Evolutionary conservation across 352 stramenopile species (phyloP).

Genomic region (Phytopythium helicoides): DNA sequence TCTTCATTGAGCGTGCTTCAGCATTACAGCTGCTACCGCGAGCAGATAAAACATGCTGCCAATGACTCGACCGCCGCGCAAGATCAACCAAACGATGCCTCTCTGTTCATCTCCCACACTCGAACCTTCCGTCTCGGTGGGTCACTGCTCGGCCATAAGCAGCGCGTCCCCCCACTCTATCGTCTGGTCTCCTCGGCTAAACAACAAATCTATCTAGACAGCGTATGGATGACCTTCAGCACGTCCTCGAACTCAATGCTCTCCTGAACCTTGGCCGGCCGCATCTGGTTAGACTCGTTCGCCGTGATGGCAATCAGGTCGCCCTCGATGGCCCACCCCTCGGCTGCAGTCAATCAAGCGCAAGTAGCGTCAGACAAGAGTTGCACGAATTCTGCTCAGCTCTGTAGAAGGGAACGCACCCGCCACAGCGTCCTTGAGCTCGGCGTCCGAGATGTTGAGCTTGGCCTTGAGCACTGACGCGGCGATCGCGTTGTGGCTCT

Average conservation of each 20-base stretch:
- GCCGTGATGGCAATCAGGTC: slow-evolving; percentile 52
- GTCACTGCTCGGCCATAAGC: slow-evolving; percentile 17
- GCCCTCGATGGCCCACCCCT: slow-evolving; percentile 67
- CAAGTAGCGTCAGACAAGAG: slow-evolving; percentile 13
- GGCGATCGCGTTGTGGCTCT: slow-evolving; percentile 71
- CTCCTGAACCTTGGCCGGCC: slow-evolving; percentile 86
- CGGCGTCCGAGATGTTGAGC: slow-evolving; percentile 67
- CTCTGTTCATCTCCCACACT: slow-evolving; percentile 18
- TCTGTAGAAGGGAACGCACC: slow-evolving; percentile 22
- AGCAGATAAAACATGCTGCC: slow-evolving; percentile 11
- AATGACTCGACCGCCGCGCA: slow-evolving; percentile 15
- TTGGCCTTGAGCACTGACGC: slow-evolving; percentile 57
- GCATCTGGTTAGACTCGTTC: slow-evolving; percentile 86
- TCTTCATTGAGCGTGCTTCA: not conserved
- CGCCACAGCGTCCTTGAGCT: slow-evolving; percentile 50
- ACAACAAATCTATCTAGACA: slow-evolving; percentile 83
- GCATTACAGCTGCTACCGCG: slow-evolving; percentile 3
- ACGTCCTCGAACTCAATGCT: slow-evolving; percentile 86
- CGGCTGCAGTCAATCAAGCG: slow-evolving; percentile 23
- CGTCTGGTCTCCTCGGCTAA: slow-evolving; percentile 9
- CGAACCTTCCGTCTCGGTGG: slow-evolving; percentile 14
- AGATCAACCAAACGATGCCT: slow-evolving; percentile 10
- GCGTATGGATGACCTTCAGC: slow-evolving; percentile 82
- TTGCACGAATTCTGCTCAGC: slow-evolving; percentile 2
- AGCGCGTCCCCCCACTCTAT: slow-evolving; percentile 9